These are phyloP conservation scores for Zymoseptoria tritici DNA, from an alignment of 2,329 filamentous ascomycete species.

Conservation along the genomic window DNA sequence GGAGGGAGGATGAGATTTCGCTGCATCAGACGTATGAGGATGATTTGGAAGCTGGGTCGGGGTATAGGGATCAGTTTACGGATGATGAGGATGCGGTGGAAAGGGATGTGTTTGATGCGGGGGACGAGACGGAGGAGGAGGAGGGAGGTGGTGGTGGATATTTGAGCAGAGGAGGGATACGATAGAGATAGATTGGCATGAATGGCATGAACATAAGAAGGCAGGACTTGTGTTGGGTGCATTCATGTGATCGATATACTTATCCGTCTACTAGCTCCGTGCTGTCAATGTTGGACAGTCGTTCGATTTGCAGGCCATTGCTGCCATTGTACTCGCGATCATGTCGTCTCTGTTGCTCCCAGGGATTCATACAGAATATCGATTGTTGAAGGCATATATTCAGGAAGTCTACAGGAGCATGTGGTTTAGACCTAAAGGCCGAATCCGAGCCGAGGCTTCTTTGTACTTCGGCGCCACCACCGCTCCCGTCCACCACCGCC, in stretches of 20 bases:
- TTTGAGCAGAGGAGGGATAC: background rate
- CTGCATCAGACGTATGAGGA: slow-evolving; percentile 48
- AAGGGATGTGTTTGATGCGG: slow-evolving; percentile 39
- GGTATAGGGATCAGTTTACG: slow-evolving; percentile 37
- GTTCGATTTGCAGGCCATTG: no score
- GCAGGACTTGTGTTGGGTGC: no score
- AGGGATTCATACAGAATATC: no score
- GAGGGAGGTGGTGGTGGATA: slow-evolving; percentile 1
- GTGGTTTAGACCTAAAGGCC: no score
- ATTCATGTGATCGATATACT: no score
- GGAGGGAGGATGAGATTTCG: slow-evolving; percentile 47
- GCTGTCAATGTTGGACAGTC: no score
- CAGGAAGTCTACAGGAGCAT: no score
- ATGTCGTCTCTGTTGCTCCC: no score
- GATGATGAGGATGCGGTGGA: slow-evolving; percentile 38
- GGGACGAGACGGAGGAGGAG: slow-evolving; percentile 34
- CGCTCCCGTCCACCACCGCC: background rate
- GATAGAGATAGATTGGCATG: background rate
- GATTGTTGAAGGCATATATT: no score
- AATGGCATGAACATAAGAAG: no score
- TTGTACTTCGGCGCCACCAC: background rate
- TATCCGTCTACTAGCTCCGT: no score
- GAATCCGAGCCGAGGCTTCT: background rate
- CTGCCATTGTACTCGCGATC: no score
- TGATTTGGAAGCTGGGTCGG: slow-evolving; percentile 37